Percentiles rank a stretch among this genome's conserved stretches.
Evolutionary conservation across 305 asterid genomes (phyloP).

Genomic region (Fraxinus sp.): DNA sequence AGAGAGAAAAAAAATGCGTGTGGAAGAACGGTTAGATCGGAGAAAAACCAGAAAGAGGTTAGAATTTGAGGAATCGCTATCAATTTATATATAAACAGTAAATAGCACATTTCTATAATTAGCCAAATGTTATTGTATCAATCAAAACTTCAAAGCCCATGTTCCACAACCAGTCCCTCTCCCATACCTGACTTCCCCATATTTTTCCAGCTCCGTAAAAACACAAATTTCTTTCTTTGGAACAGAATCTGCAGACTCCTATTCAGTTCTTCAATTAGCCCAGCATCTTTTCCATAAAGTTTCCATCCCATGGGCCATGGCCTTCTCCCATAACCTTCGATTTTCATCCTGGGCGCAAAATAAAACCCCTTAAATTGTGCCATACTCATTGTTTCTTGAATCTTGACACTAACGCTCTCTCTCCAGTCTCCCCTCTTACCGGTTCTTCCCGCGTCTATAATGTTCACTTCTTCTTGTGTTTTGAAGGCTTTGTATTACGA

Average conservation of each 20-base stretch:
- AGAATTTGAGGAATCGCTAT: background rate
- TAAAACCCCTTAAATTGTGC: background rate
- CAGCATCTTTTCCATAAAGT: too few relatives aligned
- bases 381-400: background rate
- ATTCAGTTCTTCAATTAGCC: too few relatives aligned
- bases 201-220: background rate
- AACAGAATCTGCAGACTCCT: background rate
- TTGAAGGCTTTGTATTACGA: background rate
- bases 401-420: background rate
- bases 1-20: background rate
- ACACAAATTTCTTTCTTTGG: background rate
- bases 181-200: background rate
- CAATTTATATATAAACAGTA: background rate
- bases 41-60: constrained; percentile 18
- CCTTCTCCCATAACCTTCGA: background rate
- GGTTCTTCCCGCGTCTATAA: background rate
- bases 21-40: constrained; percentile 14
- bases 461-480: too few relatives aligned
- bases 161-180: background rate
- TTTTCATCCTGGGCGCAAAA: background rate
- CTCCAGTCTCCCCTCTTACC: background rate
- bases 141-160: background rate
- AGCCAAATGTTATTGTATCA: background rate
- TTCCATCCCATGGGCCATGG: background rate
- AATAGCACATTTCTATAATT: constrained; percentile 1